Evolutionary conservation across 1,284 basidiomycete genomes (phyloP).

Genomic region (Anthracocystis walkeri): DNA sequence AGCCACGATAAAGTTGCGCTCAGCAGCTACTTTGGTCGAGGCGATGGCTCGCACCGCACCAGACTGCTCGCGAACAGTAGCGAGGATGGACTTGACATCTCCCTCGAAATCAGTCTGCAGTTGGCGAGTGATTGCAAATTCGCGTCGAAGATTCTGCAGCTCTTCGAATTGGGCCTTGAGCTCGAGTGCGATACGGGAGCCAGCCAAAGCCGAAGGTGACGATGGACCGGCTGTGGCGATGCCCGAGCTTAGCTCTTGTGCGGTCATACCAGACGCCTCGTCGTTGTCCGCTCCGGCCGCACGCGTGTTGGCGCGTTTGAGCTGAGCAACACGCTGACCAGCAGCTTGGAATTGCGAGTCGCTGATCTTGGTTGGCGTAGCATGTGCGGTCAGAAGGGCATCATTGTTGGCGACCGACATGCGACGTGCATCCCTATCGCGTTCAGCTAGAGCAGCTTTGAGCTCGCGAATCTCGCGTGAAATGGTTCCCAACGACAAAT

Average conservation of each 20-base stretch:
- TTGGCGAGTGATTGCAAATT: slow-evolving; percentile 92
- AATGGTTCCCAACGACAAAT: slow-evolving; percentile 85
- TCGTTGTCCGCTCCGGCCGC: slow-evolving; percentile 26
- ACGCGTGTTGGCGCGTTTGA: slow-evolving; percentile 51
- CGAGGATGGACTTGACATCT: slow-evolving; percentile 86
- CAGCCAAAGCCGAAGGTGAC: slow-evolving; percentile 23
- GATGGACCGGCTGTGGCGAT: slow-evolving; percentile 4
- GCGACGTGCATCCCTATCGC: slow-evolving; percentile 45
- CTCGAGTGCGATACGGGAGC: slow-evolving; percentile 72
- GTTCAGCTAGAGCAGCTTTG: slow-evolving; percentile 75
- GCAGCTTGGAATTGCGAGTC: slow-evolving; percentile 66
- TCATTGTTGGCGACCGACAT: slow-evolving; percentile 40
- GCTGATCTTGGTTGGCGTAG: slow-evolving; percentile 54
- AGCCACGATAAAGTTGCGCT: slow-evolving; percentile 87
- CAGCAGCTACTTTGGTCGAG: slow-evolving; percentile 81
- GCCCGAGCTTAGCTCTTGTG: neutral
- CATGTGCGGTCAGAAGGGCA: slow-evolving; percentile 18
- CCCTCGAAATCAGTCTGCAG: slow-evolving; percentile 92
- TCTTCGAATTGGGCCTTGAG: slow-evolving; percentile 93
- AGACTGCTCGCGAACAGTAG: slow-evolving; percentile 82
- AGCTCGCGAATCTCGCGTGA: slow-evolving; percentile 93
- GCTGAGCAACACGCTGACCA: slow-evolving; percentile 61
- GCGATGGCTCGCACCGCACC: slow-evolving; percentile 82
- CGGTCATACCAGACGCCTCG: neutral
- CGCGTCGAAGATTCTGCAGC: slow-evolving; percentile 89